phyloP scores from a whole-genome alignment of 1,139 yeast genomes.

The Pichia sp. region DNA sequence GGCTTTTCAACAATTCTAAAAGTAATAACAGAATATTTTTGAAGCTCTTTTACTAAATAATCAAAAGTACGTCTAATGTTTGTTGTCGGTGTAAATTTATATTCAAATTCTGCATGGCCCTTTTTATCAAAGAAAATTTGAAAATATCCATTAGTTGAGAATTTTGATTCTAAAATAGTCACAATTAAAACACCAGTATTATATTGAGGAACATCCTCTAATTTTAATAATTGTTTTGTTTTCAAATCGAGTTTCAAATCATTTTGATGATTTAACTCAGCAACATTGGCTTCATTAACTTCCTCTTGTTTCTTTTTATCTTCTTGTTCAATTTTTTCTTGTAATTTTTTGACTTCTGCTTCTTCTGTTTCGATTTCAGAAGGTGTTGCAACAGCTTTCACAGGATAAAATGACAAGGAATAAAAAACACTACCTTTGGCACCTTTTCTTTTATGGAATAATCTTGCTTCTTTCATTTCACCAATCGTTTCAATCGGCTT shows the following conservation, averaged over 20 bases:
- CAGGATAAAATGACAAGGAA: slow-evolving; percentile 74
- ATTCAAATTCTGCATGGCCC: slow-evolving; percentile 54
- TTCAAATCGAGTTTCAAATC: slow-evolving; percentile 39
- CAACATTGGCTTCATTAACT: slow-evolving; percentile 25
- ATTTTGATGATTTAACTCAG: slow-evolving; percentile 9
- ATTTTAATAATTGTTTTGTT: slow-evolving; percentile 50
- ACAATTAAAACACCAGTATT: slow-evolving; percentile 73
- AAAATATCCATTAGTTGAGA: slow-evolving; percentile 51
- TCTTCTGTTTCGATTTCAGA: slow-evolving; percentile 62
- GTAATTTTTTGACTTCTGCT: slow-evolving; percentile 20
- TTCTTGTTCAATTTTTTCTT: slow-evolving; percentile 20
- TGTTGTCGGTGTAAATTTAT: slow-evolving; percentile 40
- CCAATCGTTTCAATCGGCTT: slow-evolving; percentile 58
- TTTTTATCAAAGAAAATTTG: slow-evolving; percentile 73
- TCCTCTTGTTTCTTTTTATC: slow-evolving; percentile 24
- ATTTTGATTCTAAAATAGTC: slow-evolving; percentile 54
- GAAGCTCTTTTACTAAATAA: slow-evolving; percentile 66
- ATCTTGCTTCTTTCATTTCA: slow-evolving; percentile 51
- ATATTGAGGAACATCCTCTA: slow-evolving; percentile 56
- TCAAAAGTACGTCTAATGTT: slow-evolving; percentile 64
- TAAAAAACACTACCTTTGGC: slow-evolving; percentile 77
- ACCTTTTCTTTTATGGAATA: slow-evolving; percentile 62
- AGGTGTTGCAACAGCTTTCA: slow-evolving; percentile 67
- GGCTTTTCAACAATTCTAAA: slow-evolving; percentile 55
- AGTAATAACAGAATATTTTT: slow-evolving; percentile 53